These are phyloP conservation scores for Heritiera fomes DNA, from an alignment of 345 rosid species.

Conservation along the genomic window DNA sequence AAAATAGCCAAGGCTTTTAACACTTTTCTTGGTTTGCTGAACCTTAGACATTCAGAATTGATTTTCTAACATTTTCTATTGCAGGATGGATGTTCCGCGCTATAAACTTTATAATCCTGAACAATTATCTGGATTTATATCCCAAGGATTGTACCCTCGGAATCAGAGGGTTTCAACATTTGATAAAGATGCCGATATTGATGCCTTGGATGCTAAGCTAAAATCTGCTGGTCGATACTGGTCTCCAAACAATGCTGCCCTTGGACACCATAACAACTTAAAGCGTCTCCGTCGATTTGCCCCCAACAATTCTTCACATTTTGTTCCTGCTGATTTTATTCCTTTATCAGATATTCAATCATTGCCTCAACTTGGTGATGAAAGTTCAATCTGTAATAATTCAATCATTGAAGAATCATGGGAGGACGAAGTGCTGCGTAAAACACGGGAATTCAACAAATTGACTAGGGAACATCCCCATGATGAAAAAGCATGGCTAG, in stretches of 20 bases:
- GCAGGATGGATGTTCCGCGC: constrained; percentile 89
- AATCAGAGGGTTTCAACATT: constrained; percentile 38
- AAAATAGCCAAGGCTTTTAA: neutral
- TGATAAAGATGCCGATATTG: constrained; percentile 69
- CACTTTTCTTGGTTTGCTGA: neutral
- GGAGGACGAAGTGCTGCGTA: constrained; percentile 86
- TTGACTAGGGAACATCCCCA: constrained; percentile 76
- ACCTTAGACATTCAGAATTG: neutral
- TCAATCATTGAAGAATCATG: constrained; percentile 72
- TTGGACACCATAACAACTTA: constrained; percentile 63
- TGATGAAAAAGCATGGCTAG: constrained; percentile 83
- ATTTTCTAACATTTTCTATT: neutral
- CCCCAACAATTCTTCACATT: constrained; percentile 34
- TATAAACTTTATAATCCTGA: constrained; percentile 53
- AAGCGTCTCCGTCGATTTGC: constrained; percentile 55
- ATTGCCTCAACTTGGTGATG: constrained; percentile 35
- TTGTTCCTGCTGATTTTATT: constrained; percentile 50
- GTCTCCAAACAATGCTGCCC: constrained; percentile 74
- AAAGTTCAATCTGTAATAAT: constrained; percentile 27
- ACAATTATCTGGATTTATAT: constrained; percentile 35
- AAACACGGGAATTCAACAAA: constrained; percentile 75
- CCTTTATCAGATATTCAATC: constrained; percentile 50
- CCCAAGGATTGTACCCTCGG: constrained; percentile 40
- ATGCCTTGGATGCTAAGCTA: constrained; percentile 57
- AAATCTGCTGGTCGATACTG: constrained; percentile 83